Evolutionary conservation across 2,329 filamentous ascomycete species (phyloP).

Genomic region (Pseudophaeomoniella oleicola): DNA sequence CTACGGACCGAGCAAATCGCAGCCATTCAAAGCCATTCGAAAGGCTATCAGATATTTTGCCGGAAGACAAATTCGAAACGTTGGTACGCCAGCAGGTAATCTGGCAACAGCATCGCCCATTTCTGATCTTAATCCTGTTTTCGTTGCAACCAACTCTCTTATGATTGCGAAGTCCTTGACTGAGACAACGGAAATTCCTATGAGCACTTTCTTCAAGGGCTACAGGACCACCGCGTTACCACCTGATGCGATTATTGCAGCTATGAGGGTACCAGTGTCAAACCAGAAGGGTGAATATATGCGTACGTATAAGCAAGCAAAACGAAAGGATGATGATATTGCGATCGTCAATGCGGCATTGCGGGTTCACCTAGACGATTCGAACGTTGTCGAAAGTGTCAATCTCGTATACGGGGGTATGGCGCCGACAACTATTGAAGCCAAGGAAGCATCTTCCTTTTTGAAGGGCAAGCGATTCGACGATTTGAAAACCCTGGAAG

Average conservation of each 20-base stretch:
- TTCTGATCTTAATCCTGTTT: conserved; percentile 86
- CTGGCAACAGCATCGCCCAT: conserved; percentile 90
- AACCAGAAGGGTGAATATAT: conserved; percentile 66
- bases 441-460: conserved; percentile 61
- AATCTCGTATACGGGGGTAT: conserved; percentile 89
- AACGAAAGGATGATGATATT: conserved; percentile 95
- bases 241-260: conserved; percentile 68
- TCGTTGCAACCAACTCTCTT: conserved; percentile 73
- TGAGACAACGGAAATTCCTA: conserved; percentile 70
- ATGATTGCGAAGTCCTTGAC: conserved; percentile 65
- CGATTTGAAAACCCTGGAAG: conserved; percentile 71
- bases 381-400: conserved; percentile 55
- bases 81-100: conserved; percentile 93
- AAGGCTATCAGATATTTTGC: conserved; percentile 94
- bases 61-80: conserved; percentile 87
- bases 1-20: conserved; percentile 56
- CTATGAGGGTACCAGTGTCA: conserved; percentile 70
- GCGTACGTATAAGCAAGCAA: conserved; percentile 87
- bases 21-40: conserved; percentile 79
- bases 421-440: conserved; percentile 81
- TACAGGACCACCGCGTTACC: conserved; percentile 76
- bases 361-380: conserved; percentile 55
- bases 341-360: conserved; percentile 88
- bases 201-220: conserved; percentile 82
- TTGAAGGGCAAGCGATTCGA: conserved; percentile 66